Evolutionary conservation across 495 filamentous ascomycete species (phyloP), one percentile per base, ranked within the genome.

Genomic region (Lophiotrema nucula): DNA sequence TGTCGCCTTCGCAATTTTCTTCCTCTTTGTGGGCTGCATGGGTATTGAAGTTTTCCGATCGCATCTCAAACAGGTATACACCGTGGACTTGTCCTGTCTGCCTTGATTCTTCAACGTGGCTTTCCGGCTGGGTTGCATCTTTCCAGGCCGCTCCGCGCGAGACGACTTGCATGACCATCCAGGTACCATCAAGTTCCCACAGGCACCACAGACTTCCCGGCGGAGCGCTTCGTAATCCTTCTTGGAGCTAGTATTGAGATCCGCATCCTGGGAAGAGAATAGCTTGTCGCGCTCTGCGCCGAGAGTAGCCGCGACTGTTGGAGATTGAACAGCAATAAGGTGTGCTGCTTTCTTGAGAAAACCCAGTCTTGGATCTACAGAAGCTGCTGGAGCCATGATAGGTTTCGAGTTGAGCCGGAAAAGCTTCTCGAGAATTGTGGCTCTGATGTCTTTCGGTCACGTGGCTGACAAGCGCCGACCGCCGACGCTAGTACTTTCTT

Each of bases 221-320:
- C 74, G 70, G 10, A 65, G 72, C 25, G 64, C 60, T 35, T 75
- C 75, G 37, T 77, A 65, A 13, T 67, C 64, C 35, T 67, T 63
- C 16, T 56, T 57, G 8, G 63, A 52, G 6, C 11, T 10, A 18
- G 56, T 48, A 23, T 46, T 23, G 4, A 71, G 53, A 39, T 69
- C 76, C 1, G 59, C 62, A 12, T 77, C 69, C 22, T 79, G 65
- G 43, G 71, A 68, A n/a, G 72, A 64, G 24, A 78, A 67, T 16
- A 69, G 58, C 43, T 75, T 74, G 64, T 80, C 74, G 26, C 45
- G 66, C 16, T 62, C 47, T n/a, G 64, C 68, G 56, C 77, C 68
- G 24, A 83, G 66, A 67, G 77, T 64, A 19, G 79, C 76, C 1
- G 81, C 72, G 18, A 76, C 77, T 4, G 79, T 75, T 2, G 81